These are phyloP conservation scores for Acanthamoeba healyi DNA, from an alignment of 208 protist species.

Conservation along the genomic window DNA sequence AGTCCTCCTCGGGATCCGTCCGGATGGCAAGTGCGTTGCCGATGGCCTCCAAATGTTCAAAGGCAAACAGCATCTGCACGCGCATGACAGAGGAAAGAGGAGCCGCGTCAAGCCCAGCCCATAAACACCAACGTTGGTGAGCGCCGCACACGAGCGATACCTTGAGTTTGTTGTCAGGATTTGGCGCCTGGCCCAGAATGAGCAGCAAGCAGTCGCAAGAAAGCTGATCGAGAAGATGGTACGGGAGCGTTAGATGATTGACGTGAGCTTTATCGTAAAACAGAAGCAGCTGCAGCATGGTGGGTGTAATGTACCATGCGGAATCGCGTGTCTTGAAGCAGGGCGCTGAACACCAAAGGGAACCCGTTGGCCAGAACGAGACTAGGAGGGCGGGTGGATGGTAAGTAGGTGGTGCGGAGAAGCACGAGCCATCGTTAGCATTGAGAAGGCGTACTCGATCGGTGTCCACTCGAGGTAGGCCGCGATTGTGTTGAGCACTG, in stretches of 20 bases:
- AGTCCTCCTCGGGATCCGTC: background rate
- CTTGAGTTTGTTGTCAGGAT: background rate
- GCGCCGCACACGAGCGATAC: background rate
- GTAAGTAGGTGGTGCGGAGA: no score
- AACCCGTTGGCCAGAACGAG: background rate
- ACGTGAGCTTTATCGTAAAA: no score
- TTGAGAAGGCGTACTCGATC: conserved; percentile 9
- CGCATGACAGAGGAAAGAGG: background rate
- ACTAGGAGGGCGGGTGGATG: background rate
- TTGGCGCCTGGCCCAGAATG: background rate
- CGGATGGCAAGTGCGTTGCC: background rate
- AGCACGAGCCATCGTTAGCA: no score
- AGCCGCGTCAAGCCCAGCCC: background rate
- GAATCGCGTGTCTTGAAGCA: background rate
- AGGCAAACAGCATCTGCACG: background rate
- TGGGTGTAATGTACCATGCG: conserved; percentile 14
- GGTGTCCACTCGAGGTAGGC: conserved; percentile 26
- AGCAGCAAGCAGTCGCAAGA: background rate
- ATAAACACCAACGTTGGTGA: no score
- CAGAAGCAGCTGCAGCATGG: no score
- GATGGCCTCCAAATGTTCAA: conserved; percentile 20
- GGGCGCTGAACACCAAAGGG: background rate
- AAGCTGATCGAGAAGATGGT: background rate
- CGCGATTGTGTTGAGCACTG: background rate
- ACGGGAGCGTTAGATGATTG: no score